Conservation (phyloP, 2,329 filamentous ascomycete genomes). For the Verruconis gallopava region DNA sequence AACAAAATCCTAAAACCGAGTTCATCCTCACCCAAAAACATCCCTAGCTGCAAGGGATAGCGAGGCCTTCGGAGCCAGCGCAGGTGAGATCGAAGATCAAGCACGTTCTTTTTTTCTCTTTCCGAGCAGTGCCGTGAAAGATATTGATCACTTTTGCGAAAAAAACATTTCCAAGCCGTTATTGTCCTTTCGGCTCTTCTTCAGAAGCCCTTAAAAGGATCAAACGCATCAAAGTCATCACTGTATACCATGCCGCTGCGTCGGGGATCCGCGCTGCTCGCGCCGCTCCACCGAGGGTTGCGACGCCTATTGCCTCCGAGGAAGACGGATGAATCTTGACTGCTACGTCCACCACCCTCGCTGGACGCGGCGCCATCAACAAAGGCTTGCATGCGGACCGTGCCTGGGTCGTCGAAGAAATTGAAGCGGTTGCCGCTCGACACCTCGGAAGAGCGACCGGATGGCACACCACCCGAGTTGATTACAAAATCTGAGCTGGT, state of each 20-base stretch:
- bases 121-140: too few species aligned
- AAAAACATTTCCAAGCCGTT: too few species aligned
- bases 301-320: conserved; percentile 7
- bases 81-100: too few species aligned
- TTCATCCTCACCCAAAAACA: too few species aligned
- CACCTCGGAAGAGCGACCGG: conserved; percentile 34
- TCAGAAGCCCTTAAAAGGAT: conserved; percentile 28
- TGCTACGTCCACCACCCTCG: conserved; percentile 6
- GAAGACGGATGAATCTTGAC: conserved; percentile 1
- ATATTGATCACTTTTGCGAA: too few species aligned
- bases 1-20: too few species aligned
- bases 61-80: too few species aligned
- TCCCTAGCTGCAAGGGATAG: too few species aligned
- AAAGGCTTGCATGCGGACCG: conserved; percentile 94
- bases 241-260: conserved; percentile 10
- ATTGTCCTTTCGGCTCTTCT: too few species aligned
- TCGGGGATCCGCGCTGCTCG: conserved; percentile 8
- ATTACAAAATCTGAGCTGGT: conserved; percentile 18
- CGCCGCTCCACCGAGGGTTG: conserved; percentile 18
- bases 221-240: conserved; percentile 26
- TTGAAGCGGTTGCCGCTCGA: conserved; percentile 35
- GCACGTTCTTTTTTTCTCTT: too few species aligned
- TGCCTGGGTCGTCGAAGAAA: conserved; percentile 75
- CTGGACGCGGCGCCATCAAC: conserved; percentile 52
- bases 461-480: conserved; percentile 2